A percentile compares a stretch with the other conserved stretches of the same genome.
Conservation (phyloP, 140 eudicot genomes). For the Erigeron philadelphicus region DNA sequence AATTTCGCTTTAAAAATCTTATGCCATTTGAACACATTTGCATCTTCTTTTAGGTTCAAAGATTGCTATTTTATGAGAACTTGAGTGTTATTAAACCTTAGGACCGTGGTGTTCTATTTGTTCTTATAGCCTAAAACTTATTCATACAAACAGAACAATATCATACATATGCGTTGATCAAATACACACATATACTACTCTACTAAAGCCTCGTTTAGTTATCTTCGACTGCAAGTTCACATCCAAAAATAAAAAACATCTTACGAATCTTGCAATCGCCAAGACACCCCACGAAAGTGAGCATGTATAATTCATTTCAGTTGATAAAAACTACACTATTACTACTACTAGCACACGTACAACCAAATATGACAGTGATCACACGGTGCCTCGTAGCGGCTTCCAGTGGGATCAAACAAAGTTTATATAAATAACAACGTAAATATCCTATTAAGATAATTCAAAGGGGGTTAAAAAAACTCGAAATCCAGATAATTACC, state of each 20-base stretch:
- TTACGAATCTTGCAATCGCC: not conserved
- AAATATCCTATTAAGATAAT: not conserved
- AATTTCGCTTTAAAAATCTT: no score
- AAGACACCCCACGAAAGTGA: not conserved
- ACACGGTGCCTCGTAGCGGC: conserved; percentile 3
- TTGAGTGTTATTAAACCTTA: no score
- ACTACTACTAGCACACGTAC: not conserved
- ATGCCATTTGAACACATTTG: no score
- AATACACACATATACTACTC: no score
- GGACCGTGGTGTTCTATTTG: no score
- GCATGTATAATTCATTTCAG: conserved; percentile 12
- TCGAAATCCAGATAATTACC: conserved; percentile 84
- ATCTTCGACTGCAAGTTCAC: not conserved
- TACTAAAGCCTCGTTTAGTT: no score
- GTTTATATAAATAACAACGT: conserved; percentile 7
- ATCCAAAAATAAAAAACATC: not conserved
- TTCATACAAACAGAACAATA: no score
- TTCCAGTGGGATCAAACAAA: not conserved
- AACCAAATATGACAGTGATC: conserved; percentile 22
- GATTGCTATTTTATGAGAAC: no score
- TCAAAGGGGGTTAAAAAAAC: conserved; percentile 48
- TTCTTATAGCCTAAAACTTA: no score
- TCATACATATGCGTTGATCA: no score
- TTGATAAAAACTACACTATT: conserved; percentile 1
- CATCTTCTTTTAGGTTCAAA: no score